Conservation (phyloP, 768 basidiomycete genomes). For the Panaeolus cyanescens region DNA sequence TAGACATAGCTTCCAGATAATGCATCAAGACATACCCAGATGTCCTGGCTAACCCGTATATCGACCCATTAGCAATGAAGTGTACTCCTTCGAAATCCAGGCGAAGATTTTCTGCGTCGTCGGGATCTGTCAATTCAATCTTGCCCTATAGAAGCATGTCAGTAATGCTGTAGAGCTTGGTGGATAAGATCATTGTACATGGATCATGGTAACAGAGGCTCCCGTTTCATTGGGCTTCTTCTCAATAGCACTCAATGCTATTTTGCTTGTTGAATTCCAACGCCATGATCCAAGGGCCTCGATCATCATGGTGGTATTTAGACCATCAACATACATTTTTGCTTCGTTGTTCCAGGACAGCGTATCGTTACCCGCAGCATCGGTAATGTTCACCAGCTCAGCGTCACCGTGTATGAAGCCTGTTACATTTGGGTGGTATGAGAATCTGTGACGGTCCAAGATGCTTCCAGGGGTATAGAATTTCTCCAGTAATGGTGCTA, state of each 20-base stretch:
- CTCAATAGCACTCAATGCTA: constrained; percentile 69
- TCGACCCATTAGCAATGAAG: constrained; percentile 68
- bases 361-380: constrained; percentile 37
- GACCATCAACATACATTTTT: constrained; percentile 47
- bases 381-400: constrained; percentile 65
- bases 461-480: constrained; percentile 46
- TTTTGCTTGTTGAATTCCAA: constrained; percentile 64
- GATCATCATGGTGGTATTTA: constrained; percentile 51
- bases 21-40: constrained; percentile 46
- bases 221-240: constrained; percentile 39
- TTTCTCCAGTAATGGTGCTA: constrained; percentile 48
- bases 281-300: constrained; percentile 63
- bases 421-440: constrained; percentile 77
- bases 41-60: constrained; percentile 75
- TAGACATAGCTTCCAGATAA: background rate
- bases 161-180: constrained; percentile 2
- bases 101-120: constrained; percentile 56
- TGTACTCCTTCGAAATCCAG: constrained; percentile 81
- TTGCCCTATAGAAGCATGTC: constrained; percentile 58
- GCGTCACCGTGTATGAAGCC: constrained; percentile 74
- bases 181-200: constrained; percentile 46
- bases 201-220: constrained; percentile 49
- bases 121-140: constrained; percentile 61
- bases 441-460: constrained; percentile 46
- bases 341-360: constrained; percentile 54